phyloP scores from a whole-genome alignment of 306 rosid species.

The Acacia crassicarpa region DNA sequence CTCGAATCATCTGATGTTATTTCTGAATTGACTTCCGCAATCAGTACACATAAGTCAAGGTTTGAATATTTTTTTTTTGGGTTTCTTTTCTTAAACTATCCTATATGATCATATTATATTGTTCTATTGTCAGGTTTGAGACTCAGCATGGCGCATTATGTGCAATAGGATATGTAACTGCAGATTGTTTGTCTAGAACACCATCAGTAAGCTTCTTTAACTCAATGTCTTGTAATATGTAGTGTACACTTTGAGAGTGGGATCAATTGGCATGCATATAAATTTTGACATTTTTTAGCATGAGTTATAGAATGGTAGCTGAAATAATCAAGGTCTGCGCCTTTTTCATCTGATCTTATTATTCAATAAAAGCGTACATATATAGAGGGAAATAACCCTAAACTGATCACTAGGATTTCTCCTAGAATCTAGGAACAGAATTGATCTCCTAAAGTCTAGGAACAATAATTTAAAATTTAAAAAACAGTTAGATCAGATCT shows the following conservation, averaged over 20 bases:
- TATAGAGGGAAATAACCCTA: too few relatives aligned
- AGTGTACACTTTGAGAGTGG: neutral
- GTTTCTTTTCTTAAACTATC: neutral
- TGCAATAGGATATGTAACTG: conserved; percentile 85
- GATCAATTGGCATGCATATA: neutral
- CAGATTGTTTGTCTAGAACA: conserved; percentile 69
- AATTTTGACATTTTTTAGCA: too few relatives aligned
- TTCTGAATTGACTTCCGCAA: conserved; percentile 60
- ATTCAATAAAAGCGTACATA: too few relatives aligned
- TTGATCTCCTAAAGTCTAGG: too few relatives aligned
- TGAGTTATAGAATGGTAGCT: too few relatives aligned
- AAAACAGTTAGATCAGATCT: too few relatives aligned
- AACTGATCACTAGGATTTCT: too few relatives aligned
- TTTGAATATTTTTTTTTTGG: conserved; percentile 25
- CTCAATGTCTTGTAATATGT: conserved; percentile 16
- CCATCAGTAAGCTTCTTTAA: conserved; percentile 59
- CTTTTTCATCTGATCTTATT: too few relatives aligned
- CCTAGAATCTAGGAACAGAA: too few relatives aligned
- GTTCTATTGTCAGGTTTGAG: conserved; percentile 69
- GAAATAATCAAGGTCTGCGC: too few relatives aligned
- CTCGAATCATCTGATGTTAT: conserved; percentile 53
- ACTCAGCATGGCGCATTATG: conserved; percentile 86
- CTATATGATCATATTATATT: conserved; percentile 27
- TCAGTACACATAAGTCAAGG: conserved; percentile 67
- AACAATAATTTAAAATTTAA: too few relatives aligned